These are phyloP conservation scores for Sindora glabra DNA, from an alignment of 306 rosid species.

Conservation along the genomic window DNA sequence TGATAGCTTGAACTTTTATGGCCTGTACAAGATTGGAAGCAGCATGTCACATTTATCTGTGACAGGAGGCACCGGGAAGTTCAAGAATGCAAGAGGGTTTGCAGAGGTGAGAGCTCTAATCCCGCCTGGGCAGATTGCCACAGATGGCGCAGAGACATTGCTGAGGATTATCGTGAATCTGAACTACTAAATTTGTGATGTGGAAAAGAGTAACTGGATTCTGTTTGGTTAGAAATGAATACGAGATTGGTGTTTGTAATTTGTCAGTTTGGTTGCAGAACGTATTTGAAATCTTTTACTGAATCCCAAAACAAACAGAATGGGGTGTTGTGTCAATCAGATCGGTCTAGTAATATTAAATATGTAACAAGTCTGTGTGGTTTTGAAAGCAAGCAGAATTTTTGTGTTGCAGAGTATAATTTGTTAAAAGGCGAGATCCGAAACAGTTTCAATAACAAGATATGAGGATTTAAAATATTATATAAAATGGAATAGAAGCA, in stretches of 20 bases:
- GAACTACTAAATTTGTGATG: slow-evolving; percentile 31
- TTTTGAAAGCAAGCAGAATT: background rate
- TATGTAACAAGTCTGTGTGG: background rate
- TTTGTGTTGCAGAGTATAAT: background rate
- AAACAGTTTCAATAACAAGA: background rate
- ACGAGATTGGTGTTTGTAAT: slow-evolving; percentile 11
- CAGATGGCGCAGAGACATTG: slow-evolving; percentile 88
- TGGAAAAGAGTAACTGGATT: background rate
- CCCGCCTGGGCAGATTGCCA: slow-evolving; percentile 69
- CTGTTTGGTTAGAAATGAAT: background rate
- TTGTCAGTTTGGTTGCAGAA: slow-evolving; percentile 27
- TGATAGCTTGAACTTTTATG: slow-evolving; percentile 70
- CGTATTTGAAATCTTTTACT: slow-evolving; percentile 13
- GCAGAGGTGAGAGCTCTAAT: slow-evolving; percentile 67
- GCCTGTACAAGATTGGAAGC: slow-evolving; percentile 70
- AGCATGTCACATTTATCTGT: slow-evolving; percentile 60
- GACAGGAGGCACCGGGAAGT: slow-evolving; percentile 84
- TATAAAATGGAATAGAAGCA: background rate
- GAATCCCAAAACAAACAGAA: slow-evolving; percentile 3
- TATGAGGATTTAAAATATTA: background rate
- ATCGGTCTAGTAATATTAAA: background rate
- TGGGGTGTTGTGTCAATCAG: background rate
- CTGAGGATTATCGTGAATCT: slow-evolving; percentile 55
- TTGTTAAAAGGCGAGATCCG: background rate
- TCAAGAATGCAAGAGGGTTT: slow-evolving; percentile 61